Base-by-base conservation (phyloP, 257 asterid genomes). In the Apocynum venetum region DNA sequence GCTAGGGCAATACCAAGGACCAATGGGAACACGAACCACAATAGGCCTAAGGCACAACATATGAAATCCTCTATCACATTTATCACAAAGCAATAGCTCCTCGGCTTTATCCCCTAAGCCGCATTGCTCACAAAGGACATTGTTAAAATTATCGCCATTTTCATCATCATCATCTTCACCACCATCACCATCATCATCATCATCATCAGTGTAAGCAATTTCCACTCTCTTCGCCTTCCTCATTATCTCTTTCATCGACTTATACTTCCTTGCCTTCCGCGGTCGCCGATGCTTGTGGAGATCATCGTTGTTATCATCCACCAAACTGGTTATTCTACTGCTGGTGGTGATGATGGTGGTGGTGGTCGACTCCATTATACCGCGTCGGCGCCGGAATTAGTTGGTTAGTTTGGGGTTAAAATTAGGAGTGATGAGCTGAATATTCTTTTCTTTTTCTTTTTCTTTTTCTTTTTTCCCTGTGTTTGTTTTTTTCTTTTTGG, bases 31-130 rank as follows among this genome's bases (percentile, higher is more conserved):
- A 61, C 97, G 93, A 77, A 91, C 90, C 44, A 87, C 85, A 40
- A 93, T 85, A 0, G 98, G 98, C 80, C 97, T 88, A 61, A 86
- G 80, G 73, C 98, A 93, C 31, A 85, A 78, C 96, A 91, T 88
- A 72, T 93, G 98, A 63, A 80, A 89, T 4, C 97, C 96, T 78
- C 79, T 87, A 65, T 89, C 89, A 64, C 98, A 93, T 73, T 80
- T 81, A n/a, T 93, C 98, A 77, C 98, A 93, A 46, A 93, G 70
- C 36, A 93, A 73, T 57, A 91, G 79, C 90, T 90, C 89, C 5
- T 91, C 93, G 40, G 55, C 89, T 59, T 81, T 82, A 71, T 93
- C 90, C 2, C 94, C 98, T 60, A 85, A 89, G 76, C 92, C 93
- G 83, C 98, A 93, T 90, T 89, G 88, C 82, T 88, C 87, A 76